phyloP scores from a whole-genome alignment of 2,329 filamentous ascomycete genomes.

The Fusarium fracticaudum region DNA sequence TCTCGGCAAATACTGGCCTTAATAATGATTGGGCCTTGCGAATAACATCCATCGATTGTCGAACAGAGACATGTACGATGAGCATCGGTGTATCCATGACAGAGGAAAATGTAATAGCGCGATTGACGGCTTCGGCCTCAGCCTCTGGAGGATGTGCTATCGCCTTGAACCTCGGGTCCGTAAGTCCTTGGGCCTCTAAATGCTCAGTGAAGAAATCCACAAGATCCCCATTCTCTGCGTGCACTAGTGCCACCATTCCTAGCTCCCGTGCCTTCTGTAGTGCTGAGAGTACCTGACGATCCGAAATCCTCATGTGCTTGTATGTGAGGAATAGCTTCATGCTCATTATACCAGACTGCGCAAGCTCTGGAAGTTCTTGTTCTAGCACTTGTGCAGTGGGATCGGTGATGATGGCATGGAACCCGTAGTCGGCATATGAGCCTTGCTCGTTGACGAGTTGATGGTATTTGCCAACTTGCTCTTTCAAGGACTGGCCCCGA shows the following conservation, averaged over 20 bases:
- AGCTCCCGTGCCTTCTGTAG: background rate
- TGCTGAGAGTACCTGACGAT: background rate
- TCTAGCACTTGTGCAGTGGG: background rate
- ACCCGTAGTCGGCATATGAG: background rate
- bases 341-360: background rate
- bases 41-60: background rate
- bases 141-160: background rate
- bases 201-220: background rate
- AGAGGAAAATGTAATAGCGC: background rate
- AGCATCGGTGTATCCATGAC: background rate
- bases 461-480: background rate
- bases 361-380: background rate
- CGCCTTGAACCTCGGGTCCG: background rate
- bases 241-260: background rate
- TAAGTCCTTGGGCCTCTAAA: background rate
- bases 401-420: background rate
- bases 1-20: background rate
- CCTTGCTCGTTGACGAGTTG: background rate
- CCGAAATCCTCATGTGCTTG: background rate
- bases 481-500: background rate
- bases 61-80: background rate
- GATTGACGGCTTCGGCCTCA: background rate
- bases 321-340: background rate
- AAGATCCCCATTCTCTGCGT: background rate
- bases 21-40: background rate